Percentiles rank a stretch among this genome's conserved stretches.
These are phyloP conservation scores for Aspergillus sp. DNA, from an alignment of 2,329 filamentous ascomycete genomes.

Conservation along the genomic window DNA sequence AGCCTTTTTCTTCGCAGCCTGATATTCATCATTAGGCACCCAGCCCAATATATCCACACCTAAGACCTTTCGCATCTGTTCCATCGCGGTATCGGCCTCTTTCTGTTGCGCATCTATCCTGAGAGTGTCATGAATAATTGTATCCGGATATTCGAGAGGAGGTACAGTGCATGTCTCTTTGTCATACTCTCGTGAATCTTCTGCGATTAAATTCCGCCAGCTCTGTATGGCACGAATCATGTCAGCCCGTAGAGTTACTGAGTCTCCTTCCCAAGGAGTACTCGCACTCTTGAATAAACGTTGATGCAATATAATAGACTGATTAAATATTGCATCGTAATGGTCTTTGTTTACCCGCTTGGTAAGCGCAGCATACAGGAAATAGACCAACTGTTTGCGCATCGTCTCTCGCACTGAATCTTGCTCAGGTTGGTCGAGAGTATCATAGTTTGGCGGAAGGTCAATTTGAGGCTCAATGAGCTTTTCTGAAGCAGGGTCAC, in stretches of 20 bases:
- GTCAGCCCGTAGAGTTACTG: conserved; percentile 21
- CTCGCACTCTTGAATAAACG: conserved; percentile 18
- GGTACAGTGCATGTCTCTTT: not conserved
- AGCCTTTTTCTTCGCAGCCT: conserved; percentile 17
- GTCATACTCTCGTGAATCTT: not conserved
- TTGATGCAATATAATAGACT: conserved; percentile 15
- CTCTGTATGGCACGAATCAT: conserved; percentile 19
- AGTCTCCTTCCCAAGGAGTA: conserved; percentile 27
- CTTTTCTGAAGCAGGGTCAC: conserved; percentile 20
- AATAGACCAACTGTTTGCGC: conserved; percentile 21
- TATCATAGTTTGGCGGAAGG: conserved; percentile 16
- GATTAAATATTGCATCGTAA: conserved; percentile 19
- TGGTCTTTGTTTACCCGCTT: conserved; percentile 17
- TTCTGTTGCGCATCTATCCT: conserved; percentile 15
- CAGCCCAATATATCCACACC: conserved; percentile 24
- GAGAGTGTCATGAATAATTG: conserved; percentile 13
- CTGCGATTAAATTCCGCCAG: conserved; percentile 10
- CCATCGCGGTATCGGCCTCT: conserved; percentile 23
- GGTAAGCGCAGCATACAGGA: conserved; percentile 22
- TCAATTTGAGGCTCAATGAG: conserved; percentile 13
- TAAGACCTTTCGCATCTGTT: conserved; percentile 17
- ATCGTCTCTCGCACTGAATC: conserved; percentile 6
- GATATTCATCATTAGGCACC: conserved; percentile 23
- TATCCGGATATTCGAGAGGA: conserved; percentile 18
- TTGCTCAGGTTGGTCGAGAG: conserved; percentile 8